Conservation (phyloP, 1,139 yeast genomes). For the Yamadazyma taylorii region DNA sequence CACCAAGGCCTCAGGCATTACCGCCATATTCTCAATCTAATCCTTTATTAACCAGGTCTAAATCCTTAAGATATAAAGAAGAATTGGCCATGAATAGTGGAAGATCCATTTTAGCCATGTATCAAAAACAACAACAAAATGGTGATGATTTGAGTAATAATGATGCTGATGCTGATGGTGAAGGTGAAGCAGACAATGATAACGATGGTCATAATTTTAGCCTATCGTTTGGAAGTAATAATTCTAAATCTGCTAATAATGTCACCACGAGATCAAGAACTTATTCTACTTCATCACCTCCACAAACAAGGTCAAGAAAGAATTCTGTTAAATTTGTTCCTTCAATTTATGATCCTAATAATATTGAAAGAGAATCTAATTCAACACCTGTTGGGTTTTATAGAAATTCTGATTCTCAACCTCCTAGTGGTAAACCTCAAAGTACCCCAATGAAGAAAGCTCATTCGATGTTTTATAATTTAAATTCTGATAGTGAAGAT, state of each 20-base stretch:
- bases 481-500: conserved; percentile 22
- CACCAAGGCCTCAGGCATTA: conserved; percentile 8
- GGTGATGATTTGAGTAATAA: conserved; percentile 1
- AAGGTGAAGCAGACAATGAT: too few relatives aligned
- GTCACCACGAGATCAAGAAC: conserved; percentile 5
- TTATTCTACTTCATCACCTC: conserved; percentile 8
- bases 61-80: conserved; percentile 29
- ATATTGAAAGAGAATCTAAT: conserved; percentile 8
- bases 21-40: conserved; percentile 16
- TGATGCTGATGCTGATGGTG: conserved; percentile 1
- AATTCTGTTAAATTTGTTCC: conserved; percentile 36
- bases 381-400: conserved; percentile 17
- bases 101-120: conserved; percentile 27
- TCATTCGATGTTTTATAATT: conserved; percentile 36
- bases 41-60: conserved; percentile 25
- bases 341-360: conserved; percentile 17
- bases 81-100: conserved; percentile 22
- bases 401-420: conserved; percentile 1
- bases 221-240: conserved; percentile 2
- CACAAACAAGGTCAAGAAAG: conserved; percentile 21
- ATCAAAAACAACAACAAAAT: conserved; percentile 21
- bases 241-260: conserved; percentile 3
- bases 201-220: conserved; percentile 2
- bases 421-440: not conserved
- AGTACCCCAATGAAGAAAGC: conserved; percentile 13